phyloP scores from a whole-genome alignment of 306 rosid genomes.

The Malus orientalis region DNA sequence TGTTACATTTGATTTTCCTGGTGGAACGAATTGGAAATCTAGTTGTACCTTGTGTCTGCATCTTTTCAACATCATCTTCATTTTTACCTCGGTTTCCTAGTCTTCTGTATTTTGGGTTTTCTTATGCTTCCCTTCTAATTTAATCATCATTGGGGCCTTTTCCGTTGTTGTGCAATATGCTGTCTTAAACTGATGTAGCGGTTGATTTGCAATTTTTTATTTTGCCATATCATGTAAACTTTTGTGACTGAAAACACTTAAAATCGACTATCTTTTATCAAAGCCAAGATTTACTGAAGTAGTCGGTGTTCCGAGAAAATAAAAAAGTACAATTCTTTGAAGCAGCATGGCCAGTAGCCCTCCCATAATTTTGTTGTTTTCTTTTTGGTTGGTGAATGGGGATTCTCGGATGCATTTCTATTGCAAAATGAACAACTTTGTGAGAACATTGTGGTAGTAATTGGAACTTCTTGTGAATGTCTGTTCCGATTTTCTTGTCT shows the following conservation, averaged over 20 bases:
- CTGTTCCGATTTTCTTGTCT: not conserved
- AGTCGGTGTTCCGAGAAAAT: not conserved
- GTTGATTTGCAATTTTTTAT: no score
- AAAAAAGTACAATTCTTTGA: not conserved
- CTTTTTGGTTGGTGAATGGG: not conserved
- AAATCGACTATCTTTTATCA: not conserved
- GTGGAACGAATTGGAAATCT: no score
- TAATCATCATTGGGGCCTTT: no score
- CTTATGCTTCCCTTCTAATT: no score
- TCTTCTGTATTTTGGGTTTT: no score
- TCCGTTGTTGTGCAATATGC: not conserved
- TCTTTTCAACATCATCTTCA: not conserved
- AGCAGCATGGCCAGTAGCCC: not conserved
- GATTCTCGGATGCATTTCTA: not conserved
- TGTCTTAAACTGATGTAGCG: not conserved
- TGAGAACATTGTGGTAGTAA: not conserved
- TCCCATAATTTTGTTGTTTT: not conserved
- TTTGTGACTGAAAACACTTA: not conserved
- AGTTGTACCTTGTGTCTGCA: not conserved
- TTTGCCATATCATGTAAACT: no score
- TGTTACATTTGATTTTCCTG: no score
- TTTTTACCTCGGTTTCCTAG: no score
- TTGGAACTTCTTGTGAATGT: not conserved
- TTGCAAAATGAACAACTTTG: not conserved
- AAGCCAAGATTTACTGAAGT: not conserved